Evolutionary conservation across 2,329 filamentous ascomycete genomes (phyloP).

Genomic region (Talaromyces sp.): DNA sequence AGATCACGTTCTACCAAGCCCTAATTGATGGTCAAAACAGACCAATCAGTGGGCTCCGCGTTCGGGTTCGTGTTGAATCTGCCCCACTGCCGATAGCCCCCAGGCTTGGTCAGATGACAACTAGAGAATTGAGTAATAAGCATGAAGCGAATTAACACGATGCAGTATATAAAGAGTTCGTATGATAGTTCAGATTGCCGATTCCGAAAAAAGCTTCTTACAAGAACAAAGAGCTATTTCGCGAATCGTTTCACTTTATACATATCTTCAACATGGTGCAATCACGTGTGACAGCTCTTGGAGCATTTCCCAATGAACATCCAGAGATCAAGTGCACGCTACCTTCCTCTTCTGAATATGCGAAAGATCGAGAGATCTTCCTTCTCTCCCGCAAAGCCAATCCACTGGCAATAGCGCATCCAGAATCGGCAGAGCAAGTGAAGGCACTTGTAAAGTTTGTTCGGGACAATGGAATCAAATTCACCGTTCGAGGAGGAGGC

Average conservation of each 20-base stretch:
- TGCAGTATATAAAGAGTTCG: not conserved
- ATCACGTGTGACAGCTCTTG: not conserved
- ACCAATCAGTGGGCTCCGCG: conserved; percentile 7
- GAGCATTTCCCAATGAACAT: conserved; percentile 7
- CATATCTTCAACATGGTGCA: conserved; percentile 4
- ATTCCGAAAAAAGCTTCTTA: not conserved
- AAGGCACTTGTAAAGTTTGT: conserved; percentile 22
- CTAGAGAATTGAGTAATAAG: not conserved
- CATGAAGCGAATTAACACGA: not conserved
- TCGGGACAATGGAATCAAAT: conserved; percentile 21
- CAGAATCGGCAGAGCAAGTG: conserved; percentile 27
- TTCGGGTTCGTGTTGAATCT: conserved; percentile 7
- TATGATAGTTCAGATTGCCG: not conserved
- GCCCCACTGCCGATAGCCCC: not conserved
- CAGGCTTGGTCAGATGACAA: not conserved
- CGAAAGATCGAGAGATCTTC: conserved; percentile 1
- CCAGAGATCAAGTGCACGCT: conserved; percentile 12
- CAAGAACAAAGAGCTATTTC: not conserved
- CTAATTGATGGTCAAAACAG: not conserved
- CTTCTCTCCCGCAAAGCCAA: conserved; percentile 5
- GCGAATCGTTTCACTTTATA: not conserved
- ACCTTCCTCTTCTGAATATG: conserved; percentile 13
- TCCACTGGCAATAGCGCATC: conserved; percentile 26
- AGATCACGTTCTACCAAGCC: not conserved
- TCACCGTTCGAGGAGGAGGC: conserved; percentile 34